A percentile compares a stretch with the other conserved stretches of the same genome.
These are phyloP conservation scores for Gossypioides kirkii DNA, from an alignment of 345 rosid species.

Conservation along the genomic window DNA sequence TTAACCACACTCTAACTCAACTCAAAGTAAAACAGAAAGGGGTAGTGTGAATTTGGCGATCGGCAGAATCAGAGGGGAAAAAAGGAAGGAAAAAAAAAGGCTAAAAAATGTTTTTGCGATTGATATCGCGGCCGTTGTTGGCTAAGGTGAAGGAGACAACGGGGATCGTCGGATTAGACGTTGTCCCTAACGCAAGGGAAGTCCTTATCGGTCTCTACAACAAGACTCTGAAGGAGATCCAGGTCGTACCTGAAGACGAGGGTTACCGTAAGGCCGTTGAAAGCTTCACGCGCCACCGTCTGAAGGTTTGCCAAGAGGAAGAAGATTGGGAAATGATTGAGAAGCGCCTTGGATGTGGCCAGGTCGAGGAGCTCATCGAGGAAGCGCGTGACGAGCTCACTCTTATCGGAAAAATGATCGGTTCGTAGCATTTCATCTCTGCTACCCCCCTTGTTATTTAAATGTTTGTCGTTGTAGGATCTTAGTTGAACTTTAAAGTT, in stretches of 20 bases:
- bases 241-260: slow-evolving; percentile 90
- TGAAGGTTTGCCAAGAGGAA: slow-evolving; percentile 71
- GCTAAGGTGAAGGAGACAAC: slow-evolving; percentile 89
- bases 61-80: not conserved
- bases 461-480: not conserved
- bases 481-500: not conserved
- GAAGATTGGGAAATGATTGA: slow-evolving; percentile 86
- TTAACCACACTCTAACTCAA: not conserved
- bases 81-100: not conserved
- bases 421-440: slow-evolving; percentile 30
- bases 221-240: slow-evolving; percentile 94
- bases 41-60: not conserved
- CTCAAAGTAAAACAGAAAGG: not conserved
- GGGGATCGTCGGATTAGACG: slow-evolving; percentile 92
- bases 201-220: slow-evolving; percentile 68
- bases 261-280: slow-evolving; percentile 96
- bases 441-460: not conserved
- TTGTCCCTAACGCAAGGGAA: slow-evolving; percentile 84
- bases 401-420: slow-evolving; percentile 86
- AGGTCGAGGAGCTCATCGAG: slow-evolving; percentile 97
- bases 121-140: slow-evolving; percentile 85
- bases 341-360: slow-evolving; percentile 85
- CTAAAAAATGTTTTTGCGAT: slow-evolving; percentile 10
- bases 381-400: slow-evolving; percentile 93
- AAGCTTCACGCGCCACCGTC: slow-evolving; percentile 74